phyloP scores from a whole-genome alignment of 1,284 basidiomycete genomes.

The Rhodotorula sp. region DNA sequence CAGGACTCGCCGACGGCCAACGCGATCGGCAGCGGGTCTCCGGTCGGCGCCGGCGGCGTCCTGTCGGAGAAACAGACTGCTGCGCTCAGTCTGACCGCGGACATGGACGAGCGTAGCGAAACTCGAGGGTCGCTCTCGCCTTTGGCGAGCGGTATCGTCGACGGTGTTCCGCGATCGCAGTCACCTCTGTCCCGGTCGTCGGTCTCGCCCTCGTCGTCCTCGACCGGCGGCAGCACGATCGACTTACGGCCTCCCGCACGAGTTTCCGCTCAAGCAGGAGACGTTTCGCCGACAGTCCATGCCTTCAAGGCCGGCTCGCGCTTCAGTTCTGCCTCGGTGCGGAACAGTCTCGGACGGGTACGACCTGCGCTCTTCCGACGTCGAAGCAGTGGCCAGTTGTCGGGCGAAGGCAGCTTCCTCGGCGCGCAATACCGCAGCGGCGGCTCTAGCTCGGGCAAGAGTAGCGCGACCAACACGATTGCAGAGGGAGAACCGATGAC shows the following conservation, averaged over 20 bases:
- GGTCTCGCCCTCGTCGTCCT: constrained; percentile 7
- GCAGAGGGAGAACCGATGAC: constrained; percentile 40
- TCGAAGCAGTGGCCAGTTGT: constrained; percentile 42
- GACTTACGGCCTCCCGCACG: not conserved
- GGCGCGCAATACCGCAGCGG: constrained; percentile 32
- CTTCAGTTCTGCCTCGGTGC: not conserved
- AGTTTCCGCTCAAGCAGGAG: constrained; percentile 1
- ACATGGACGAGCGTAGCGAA: not conserved
- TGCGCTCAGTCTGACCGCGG: constrained; percentile 6
- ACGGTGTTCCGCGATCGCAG: not conserved
- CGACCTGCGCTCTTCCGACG: constrained; percentile 38
- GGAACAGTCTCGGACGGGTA: constrained; percentile 10
- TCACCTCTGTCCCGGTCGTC: constrained; percentile 22
- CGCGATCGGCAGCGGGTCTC: constrained; percentile 23
- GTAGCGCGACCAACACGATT: constrained; percentile 7
- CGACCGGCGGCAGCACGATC: not conserved
- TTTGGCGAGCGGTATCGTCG: constrained; percentile 3
- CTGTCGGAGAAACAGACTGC: constrained; percentile 16
- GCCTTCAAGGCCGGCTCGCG: constrained; percentile 11
- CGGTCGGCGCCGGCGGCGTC: constrained; percentile 14
- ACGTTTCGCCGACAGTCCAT: constrained; percentile 28
- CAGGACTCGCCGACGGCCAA: constrained; percentile 9
- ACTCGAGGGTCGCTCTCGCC: constrained; percentile 18
- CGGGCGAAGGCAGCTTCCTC: constrained; percentile 32
- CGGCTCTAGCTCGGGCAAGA: constrained; percentile 25